Conservation (phyloP, 192 early-diverging fungal species). For the Piromyces sp. region DNA sequence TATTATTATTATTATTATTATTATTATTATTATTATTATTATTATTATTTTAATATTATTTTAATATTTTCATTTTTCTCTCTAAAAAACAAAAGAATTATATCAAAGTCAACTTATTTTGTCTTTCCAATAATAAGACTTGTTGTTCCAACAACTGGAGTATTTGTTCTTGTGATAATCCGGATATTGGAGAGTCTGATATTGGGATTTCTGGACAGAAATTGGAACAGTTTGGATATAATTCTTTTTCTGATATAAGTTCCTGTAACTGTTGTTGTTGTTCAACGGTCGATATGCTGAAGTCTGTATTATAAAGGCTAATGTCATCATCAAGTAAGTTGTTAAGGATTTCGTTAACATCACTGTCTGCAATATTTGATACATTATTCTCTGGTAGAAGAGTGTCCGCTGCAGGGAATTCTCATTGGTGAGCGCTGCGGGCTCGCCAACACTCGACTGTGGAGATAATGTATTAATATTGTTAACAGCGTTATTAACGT, state of each 20-base stretch:
- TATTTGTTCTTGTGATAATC: not conserved
- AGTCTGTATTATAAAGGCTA: not conserved
- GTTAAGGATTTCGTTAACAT: not conserved
- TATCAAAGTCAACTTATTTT: not conserved
- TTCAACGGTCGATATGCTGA: not conserved
- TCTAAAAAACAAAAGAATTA: too few species aligned
- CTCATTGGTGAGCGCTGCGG: not conserved
- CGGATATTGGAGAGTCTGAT: not conserved
- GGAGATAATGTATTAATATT: not conserved
- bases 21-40: too few species aligned
- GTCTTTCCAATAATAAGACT: not conserved
- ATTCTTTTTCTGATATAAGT: not conserved
- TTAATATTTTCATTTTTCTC: too few species aligned
- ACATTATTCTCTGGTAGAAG: not conserved
- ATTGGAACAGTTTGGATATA: not conserved
- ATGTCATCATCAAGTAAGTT: not conserved
- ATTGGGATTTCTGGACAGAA: not conserved
- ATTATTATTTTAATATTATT: too few species aligned
- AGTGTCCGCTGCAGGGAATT: not conserved
- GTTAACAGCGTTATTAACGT: not conserved
- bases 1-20: too few species aligned
- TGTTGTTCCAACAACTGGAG: not conserved
- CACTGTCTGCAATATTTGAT: not conserved
- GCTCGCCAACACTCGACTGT: not conserved
- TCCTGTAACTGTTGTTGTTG: not conserved